A percentile compares a stretch with the other conserved stretches of the same genome.
These are phyloP conservation scores for Podospora conica DNA, from an alignment of 495 filamentous ascomycete genomes.

Conservation along the genomic window DNA sequence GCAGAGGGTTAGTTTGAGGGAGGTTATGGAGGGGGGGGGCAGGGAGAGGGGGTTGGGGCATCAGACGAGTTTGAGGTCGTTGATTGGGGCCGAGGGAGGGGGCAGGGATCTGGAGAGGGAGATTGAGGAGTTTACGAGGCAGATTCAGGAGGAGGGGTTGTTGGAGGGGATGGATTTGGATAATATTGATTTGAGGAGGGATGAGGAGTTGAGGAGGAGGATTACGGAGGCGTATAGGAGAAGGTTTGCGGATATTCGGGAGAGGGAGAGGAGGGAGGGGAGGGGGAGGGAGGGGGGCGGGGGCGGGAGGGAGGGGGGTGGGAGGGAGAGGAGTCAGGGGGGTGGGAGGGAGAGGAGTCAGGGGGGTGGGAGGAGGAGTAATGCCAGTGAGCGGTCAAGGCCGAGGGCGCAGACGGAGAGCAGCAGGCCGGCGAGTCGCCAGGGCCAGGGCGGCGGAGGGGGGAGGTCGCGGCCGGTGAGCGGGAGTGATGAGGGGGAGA, in stretches of 20 bases:
- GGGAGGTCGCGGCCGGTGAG: constrained; percentile 36
- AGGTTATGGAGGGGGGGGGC: constrained; percentile 33
- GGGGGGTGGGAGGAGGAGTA: constrained; percentile 37
- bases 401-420: constrained; percentile 25
- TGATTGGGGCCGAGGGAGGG: constrained; percentile 64
- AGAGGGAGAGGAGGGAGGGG: constrained; percentile 33
- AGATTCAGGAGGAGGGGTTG: constrained; percentile 83
- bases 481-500: constrained; percentile 28
- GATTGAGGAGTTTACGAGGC: constrained; percentile 74
- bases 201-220: constrained; percentile 80
- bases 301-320: no score
- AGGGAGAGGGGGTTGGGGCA: constrained; percentile 60
- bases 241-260: constrained; percentile 46
- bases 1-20: constrained; percentile 62
- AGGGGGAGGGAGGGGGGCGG: no score
- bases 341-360: neutral
- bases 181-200: constrained; percentile 66
- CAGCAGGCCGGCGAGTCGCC: constrained; percentile 34
- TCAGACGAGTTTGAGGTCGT: constrained; percentile 75
- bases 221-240: constrained; percentile 82
- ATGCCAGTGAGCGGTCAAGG: constrained; percentile 29
- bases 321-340: constrained; percentile 34
- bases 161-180: constrained; percentile 80
- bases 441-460: no score
- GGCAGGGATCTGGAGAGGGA: constrained; percentile 58